A percentile compares a stretch with the other conserved stretches of the same genome.
phyloP scores from a whole-genome alignment of 768 basidiomycete genomes.

The Sarcodon sp. region DNA sequence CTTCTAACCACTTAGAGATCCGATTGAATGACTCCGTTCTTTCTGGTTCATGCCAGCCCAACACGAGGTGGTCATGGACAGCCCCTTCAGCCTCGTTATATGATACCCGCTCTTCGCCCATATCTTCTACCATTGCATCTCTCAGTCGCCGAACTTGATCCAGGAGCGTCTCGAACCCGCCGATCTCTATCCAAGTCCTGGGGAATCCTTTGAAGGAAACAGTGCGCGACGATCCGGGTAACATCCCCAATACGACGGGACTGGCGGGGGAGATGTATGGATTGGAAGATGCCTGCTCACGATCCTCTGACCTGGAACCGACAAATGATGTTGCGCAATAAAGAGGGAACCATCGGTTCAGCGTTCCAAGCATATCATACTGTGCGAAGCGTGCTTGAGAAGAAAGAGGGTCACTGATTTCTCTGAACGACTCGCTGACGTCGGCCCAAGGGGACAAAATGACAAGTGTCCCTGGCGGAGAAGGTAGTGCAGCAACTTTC shows the following conservation, averaged over 20 bases:
- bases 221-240: conserved; percentile 16
- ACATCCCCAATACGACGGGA: not conserved
- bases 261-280: conserved; percentile 52
- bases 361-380: conserved; percentile 34
- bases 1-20: conserved; percentile 9
- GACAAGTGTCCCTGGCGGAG: conserved; percentile 28
- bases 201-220: conserved; percentile 45
- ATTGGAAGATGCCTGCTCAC: conserved; percentile 29
- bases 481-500: conserved; percentile 12
- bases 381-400: conserved; percentile 38
- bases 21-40: conserved; percentile 10
- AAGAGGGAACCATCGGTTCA: conserved; percentile 12
- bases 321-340: not conserved
- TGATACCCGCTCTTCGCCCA: conserved; percentile 31
- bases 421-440: conserved; percentile 10
- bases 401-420: conserved; percentile 19
- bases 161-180: conserved; percentile 40
- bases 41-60: conserved; percentile 15
- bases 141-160: conserved; percentile 35
- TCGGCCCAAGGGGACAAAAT: conserved; percentile 6
- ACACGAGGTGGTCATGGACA: conserved; percentile 16
- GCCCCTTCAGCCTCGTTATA: conserved; percentile 39
- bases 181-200: conserved; percentile 42
- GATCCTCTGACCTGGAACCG: not conserved
- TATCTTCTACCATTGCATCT: conserved; percentile 35